Evolutionary conservation across 495 filamentous ascomycete genomes (phyloP).

Genomic region (Aspergillus baeticus): DNA sequence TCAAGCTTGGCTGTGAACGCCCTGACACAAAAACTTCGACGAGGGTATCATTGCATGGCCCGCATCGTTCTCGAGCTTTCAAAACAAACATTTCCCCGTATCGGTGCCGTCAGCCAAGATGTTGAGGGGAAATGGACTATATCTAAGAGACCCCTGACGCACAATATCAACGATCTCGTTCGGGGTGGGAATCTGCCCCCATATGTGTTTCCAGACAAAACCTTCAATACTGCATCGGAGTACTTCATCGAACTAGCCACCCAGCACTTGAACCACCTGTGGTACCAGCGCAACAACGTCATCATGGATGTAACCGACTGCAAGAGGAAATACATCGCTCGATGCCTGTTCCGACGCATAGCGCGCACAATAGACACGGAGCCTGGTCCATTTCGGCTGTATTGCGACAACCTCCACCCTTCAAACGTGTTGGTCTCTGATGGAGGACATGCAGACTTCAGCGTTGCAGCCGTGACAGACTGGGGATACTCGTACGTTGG

Average conservation of each 20-base stretch:
- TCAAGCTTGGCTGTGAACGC: too few relatives aligned
- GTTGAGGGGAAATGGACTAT: slow-evolving; percentile 24
- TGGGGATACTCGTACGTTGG: slow-evolving; percentile 17
- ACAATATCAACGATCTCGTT: slow-evolving; percentile 33
- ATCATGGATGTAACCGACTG: slow-evolving; percentile 35
- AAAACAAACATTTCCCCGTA: slow-evolving; percentile 24
- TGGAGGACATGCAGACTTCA: neutral
- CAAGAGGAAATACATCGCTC: slow-evolving; percentile 40
- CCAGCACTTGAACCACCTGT: slow-evolving; percentile 39
- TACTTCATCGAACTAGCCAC: slow-evolving; percentile 38
- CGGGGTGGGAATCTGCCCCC: slow-evolving; percentile 25
- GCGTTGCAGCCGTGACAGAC: slow-evolving; percentile 11
- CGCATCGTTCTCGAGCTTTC: slow-evolving; percentile 35
- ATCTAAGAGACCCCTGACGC: slow-evolving; percentile 19
- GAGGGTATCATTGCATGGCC: slow-evolving; percentile 33
- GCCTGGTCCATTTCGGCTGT: slow-evolving; percentile 12
- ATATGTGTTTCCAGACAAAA: slow-evolving; percentile 35
- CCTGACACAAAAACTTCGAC: slow-evolving; percentile 12
- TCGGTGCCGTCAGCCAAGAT: slow-evolving; percentile 34
- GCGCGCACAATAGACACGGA: slow-evolving; percentile 15
- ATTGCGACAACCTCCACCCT: slow-evolving; percentile 26
- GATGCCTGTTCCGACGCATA: slow-evolving; percentile 35
- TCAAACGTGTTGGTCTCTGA: slow-evolving; percentile 22
- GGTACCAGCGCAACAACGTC: slow-evolving; percentile 39
- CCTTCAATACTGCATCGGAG: slow-evolving; percentile 31